These are phyloP conservation scores for Clonostachys sp. DNA, from an alignment of 2,329 filamentous ascomycete genomes.

Conservation along the genomic window DNA sequence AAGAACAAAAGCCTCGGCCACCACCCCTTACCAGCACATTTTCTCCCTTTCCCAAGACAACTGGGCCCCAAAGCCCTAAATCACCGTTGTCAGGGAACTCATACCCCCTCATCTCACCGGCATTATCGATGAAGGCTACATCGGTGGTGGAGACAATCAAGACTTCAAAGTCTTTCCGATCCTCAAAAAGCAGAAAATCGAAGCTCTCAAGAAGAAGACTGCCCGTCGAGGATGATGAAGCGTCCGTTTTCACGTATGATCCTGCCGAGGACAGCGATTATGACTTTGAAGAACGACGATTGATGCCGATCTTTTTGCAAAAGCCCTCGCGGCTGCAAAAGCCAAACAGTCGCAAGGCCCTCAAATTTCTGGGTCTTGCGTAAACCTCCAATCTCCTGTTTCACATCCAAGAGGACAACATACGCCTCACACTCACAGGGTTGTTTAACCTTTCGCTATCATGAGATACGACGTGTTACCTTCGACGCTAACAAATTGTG, in stretches of 20 bases:
- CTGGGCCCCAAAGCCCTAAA: conserved; percentile 10
- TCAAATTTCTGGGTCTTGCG: conserved; percentile 47
- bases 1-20: conserved; percentile 13
- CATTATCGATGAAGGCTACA: conserved; percentile 12
- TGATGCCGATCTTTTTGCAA: conserved; percentile 45
- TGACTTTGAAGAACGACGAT: conserved; percentile 42
- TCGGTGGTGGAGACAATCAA: conserved; percentile 26
- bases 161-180: conserved; percentile 20
- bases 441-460: too few species aligned
- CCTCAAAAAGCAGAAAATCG: conserved; percentile 2
- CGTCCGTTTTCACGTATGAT: conserved; percentile 27
- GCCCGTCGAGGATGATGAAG: conserved; percentile 10
- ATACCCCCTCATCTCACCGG: conserved; percentile 2
- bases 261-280: conserved; percentile 32
- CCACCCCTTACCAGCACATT: conserved; percentile 18
- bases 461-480: too few species aligned
- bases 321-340: conserved; percentile 22
- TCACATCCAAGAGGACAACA: too few species aligned
- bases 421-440: too few species aligned
- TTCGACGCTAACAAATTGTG: too few species aligned
- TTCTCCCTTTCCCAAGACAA: conserved; percentile 20
- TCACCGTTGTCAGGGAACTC: conserved; percentile 6
- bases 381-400: conserved; percentile 10
- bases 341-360: conserved; percentile 43
- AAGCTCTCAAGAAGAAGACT: not conserved